phyloP scores from a whole-genome alignment of 257 asterid species.

The Perilla frutescens region DNA sequence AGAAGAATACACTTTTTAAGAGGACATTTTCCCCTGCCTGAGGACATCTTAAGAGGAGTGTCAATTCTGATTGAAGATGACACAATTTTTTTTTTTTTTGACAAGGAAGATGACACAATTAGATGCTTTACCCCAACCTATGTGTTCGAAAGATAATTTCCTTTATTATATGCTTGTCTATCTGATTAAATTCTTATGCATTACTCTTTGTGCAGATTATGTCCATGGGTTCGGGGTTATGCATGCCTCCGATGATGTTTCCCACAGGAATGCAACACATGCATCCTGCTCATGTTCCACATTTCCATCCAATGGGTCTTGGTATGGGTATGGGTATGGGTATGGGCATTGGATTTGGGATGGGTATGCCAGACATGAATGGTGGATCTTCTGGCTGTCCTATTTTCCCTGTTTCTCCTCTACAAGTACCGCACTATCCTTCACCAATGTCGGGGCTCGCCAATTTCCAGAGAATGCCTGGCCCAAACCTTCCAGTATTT shows the following conservation, averaged over 20 bases:
- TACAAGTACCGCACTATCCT: conserved; percentile 60
- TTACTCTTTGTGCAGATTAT: conserved; percentile 62
- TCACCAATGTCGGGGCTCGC: conserved; percentile 52
- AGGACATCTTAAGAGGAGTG: background rate
- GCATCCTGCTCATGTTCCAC: conserved; percentile 72
- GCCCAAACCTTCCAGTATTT: conserved; percentile 49
- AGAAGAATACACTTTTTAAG: background rate
- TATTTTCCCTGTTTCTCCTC: conserved; percentile 53
- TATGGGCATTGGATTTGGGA: conserved; percentile 51
- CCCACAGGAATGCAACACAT: conserved; percentile 77
- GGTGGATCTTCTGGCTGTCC: conserved; percentile 63
- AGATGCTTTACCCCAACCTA: background rate
- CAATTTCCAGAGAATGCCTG: conserved; percentile 59
- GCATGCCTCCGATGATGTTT: conserved; percentile 83
- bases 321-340: conserved; percentile 61
- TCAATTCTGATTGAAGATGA: background rate
- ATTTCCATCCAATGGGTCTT: conserved; percentile 65
- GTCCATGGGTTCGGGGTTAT: conserved; percentile 95
- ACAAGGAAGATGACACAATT: background rate
- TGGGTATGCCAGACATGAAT: conserved; percentile 81
- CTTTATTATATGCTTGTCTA: conserved; percentile 16
- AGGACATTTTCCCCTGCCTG: background rate
- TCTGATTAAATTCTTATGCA: background rate
- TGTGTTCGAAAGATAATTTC: background rate
- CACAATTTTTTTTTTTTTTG: no score